Evolutionary conservation across 148 eudicot genomes (phyloP), one percentile per base, ranked within the genome.

Genomic region (Fagopyrum homotropicum): DNA sequence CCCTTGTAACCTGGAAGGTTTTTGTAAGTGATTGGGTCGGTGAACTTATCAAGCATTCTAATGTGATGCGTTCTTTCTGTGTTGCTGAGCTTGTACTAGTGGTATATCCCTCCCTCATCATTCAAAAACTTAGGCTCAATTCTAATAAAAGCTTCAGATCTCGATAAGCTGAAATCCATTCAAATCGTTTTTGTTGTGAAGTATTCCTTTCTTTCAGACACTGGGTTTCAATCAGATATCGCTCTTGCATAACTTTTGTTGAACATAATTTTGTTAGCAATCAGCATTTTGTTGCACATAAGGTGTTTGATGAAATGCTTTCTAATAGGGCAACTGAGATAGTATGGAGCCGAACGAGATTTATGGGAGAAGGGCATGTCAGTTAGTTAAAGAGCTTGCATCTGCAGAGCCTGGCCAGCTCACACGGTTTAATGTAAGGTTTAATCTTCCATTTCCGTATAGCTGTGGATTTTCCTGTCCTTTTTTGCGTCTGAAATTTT

Each of bases 361-460:
- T 48, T 83, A 83, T 40, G 86, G 86, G 7, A 78, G 73, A 76
- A 83, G 86, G 74, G 86, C 80, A 69, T 73, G 80, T 44, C 86
- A 81, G 61, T 74, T 83, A 60, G 83, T 83, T 40, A 83, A 83
- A 78, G 86, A 83, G 60, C 81, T 83, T 74, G 86, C 84, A 29
- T 52, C 77, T 60, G 82, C 84, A 4, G 86, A 83, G 57, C 83
- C 86, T 9, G 86, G 80, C 35, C 83, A 81, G 75, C 84, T 83
- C 35, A 81, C 87, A 73, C 78, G 84, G 26, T 84, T 79, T 60
- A 84, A 84, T 79, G 87, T 84, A 61, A 81, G 84, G 48, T 30
- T 66, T 47, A 46, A 26, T 64, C 59, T 40, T 66, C 35, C 69
- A 9, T 63, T 59, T 19, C 17, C 7, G 64, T 30, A 59, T 22